phyloP scores from a whole-genome alignment of 108 stramenopile genomes.

The Conticribra guillardii region DNA sequence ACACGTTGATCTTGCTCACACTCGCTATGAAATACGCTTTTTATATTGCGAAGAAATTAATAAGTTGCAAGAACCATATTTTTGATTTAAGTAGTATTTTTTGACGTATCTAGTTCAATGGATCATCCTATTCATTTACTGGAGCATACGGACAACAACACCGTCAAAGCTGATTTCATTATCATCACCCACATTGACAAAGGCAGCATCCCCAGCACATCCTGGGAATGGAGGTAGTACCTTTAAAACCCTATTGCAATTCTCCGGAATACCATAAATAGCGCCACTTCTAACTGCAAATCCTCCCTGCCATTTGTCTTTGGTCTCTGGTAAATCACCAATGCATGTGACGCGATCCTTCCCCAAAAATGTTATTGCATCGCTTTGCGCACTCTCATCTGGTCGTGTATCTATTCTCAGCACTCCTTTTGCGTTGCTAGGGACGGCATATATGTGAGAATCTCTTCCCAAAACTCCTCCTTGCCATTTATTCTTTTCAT shows the following conservation, averaged over 20 bases:
- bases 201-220: background rate
- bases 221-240: constrained; percentile 16
- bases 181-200: background rate
- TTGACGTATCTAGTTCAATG: background rate
- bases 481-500: constrained; percentile 86
- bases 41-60: too few relatives aligned
- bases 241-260: constrained; percentile 26
- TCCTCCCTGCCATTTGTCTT: constrained; percentile 84
- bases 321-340: constrained; percentile 65
- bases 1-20: too few relatives aligned
- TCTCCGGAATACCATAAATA: constrained; percentile 40
- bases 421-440: constrained; percentile 64
- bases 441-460: constrained; percentile 79
- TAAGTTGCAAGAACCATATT: too few relatives aligned
- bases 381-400: background rate
- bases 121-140: background rate
- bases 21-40: too few relatives aligned
- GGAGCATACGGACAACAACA: constrained; percentile 10
- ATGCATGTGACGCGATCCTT: constrained; percentile 54
- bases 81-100: background rate
- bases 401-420: constrained; percentile 67
- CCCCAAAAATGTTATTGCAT: constrained; percentile 11
- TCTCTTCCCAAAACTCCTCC: constrained; percentile 75
- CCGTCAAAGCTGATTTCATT: background rate
- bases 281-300: constrained; percentile 22